A percentile compares a stretch with the other conserved stretches of the same genome.
These are phyloP conservation scores for Yamadazyma trypodendri DNA, from an alignment of 1,139 yeast species.

Conservation along the genomic window DNA sequence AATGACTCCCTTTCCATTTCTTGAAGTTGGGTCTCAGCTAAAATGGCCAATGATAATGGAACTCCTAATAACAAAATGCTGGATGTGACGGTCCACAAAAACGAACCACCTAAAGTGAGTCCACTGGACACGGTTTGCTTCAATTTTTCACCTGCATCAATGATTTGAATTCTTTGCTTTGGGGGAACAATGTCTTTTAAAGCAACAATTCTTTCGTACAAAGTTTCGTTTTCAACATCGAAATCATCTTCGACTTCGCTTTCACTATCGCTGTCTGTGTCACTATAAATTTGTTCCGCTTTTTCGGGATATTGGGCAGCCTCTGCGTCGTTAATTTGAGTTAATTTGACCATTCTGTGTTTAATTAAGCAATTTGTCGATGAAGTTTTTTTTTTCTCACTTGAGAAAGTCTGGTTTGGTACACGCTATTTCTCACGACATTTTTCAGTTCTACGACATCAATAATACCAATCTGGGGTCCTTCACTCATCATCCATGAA, in stretches of 20 bases:
- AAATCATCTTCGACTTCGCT: constrained; percentile 71
- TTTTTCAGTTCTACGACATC: neutral
- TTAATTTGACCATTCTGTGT: constrained; percentile 64
- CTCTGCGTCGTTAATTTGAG: constrained; percentile 63
- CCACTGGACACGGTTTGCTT: constrained; percentile 43
- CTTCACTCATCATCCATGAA: constrained; percentile 11
- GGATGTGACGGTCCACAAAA: constrained; percentile 84
- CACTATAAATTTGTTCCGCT: constrained; percentile 23
- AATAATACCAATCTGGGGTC: neutral
- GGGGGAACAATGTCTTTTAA: constrained; percentile 92
- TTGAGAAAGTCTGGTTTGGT: neutral
- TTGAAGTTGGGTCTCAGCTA: constrained; percentile 88
- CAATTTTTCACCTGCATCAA: constrained; percentile 32
- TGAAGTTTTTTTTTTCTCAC: constrained; percentile 9
- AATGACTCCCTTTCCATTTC: constrained; percentile 93
- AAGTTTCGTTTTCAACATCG: constrained; percentile 77
- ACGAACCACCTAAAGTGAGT: constrained; percentile 62
- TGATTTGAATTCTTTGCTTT: constrained; percentile 62
- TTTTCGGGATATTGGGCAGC: constrained; percentile 34
- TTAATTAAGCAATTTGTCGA: constrained; percentile 14
- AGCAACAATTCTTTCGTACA: constrained; percentile 85
- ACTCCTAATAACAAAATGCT: constrained; percentile 86
- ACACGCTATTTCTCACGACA: constrained; percentile 1
- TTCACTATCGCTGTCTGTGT: constrained; percentile 49
- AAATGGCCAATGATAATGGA: constrained; percentile 84